Evolutionary conservation across 306 rosid genomes (phyloP), one percentile per base, ranked within the genome.

Genomic region (Oemleria cerasiformis): DNA sequence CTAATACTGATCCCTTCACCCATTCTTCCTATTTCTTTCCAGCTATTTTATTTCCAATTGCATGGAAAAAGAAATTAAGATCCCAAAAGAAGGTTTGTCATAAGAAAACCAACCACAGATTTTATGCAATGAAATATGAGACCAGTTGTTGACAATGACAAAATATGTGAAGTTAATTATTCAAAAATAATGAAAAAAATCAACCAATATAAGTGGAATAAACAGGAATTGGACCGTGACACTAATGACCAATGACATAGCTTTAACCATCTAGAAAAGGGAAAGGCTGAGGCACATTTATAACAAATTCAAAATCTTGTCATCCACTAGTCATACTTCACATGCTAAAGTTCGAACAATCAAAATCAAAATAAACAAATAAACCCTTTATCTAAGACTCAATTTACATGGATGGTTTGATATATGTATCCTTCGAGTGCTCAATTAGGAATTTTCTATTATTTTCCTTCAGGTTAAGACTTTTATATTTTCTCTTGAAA

Each of bases 1-100:
- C 30, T 21, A 21, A 71, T 58, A 40, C 41, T 38, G 53, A 63
- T 49, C 49, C 34, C 40, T 62, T 63, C 54, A 53, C 25, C 41
- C 53, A 11, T 36, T n/a, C 65, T 30, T 42, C 59, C 77, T 30
- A 73, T 38, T 73, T 41, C n/a, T 71, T 59, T 55, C 65, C 48
- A 23, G 45, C 63, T 54, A 53, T 42, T 40, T 66, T 15, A 16
- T 41, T 30, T 34, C 9, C 19, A 36, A 39, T 44, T 42, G 14
- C 66, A 55, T 23, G 56, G 56, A 21, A 34, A 44, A 20, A 43
- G 67, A 41, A 73, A 61, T 63, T 30, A 41, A 73, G 70, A 23
- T 11, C 34, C 48, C 43, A 55, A 66, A 64, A 65, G 38, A 71
- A 71, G 66, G 36, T 40, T 34, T 65, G 48, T 42, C 72, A 66